These are phyloP conservation scores for Neurospora sp. DNA, from an alignment of 495 filamentous ascomycete genomes.

Conservation along the genomic window DNA sequence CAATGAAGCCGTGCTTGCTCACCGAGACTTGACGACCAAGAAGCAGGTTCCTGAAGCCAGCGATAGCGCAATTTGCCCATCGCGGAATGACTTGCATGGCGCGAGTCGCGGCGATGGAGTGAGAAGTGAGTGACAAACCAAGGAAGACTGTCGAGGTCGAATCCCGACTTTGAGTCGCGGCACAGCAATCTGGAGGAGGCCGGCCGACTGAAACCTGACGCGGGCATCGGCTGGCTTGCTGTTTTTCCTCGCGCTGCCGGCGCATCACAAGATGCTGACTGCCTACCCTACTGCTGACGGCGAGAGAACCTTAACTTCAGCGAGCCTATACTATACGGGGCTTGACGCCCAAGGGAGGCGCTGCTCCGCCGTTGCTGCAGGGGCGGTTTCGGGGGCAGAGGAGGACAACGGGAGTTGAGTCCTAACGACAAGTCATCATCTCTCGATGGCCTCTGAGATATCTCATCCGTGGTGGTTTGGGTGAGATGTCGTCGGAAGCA, in stretches of 20 bases:
- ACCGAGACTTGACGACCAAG: neutral
- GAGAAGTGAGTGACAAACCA: neutral
- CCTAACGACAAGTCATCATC: neutral
- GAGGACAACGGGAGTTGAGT: neutral
- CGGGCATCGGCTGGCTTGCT: neutral
- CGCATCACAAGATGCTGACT: neutral
- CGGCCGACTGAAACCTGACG: neutral
- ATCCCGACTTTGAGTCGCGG: neutral
- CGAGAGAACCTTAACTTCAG: neutral
- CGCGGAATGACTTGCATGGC: neutral
- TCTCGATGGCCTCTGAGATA: neutral
- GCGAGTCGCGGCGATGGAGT: neutral
- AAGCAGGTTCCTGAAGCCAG: neutral
- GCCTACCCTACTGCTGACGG: neutral
- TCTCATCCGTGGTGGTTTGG: neutral
- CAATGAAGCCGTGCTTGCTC: neutral
- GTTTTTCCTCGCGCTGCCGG: neutral
- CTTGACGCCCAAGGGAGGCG: neutral
- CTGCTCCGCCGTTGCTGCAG: neutral
- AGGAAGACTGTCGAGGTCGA: neutral
- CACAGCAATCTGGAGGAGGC: neutral
- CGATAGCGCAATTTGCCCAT: neutral
- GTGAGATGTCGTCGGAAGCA: neutral
- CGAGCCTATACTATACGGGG: neutral
- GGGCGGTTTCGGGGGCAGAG: neutral